These are phyloP conservation scores for Russula sp. DNA, from an alignment of 768 basidiomycete genomes.

Conservation along the genomic window DNA sequence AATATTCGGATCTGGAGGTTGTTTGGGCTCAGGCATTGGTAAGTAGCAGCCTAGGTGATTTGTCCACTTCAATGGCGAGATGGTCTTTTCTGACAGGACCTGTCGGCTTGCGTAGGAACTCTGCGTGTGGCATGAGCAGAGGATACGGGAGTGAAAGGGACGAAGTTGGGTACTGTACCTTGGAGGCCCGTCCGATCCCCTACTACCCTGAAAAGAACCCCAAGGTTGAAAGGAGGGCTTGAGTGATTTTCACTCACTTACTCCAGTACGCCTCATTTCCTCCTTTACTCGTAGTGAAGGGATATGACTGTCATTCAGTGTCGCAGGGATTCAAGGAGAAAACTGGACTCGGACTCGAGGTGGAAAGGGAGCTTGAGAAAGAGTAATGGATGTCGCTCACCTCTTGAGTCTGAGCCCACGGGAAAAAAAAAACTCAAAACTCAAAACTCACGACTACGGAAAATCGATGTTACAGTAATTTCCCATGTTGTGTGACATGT, in stretches of 20 bases:
- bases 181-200: conserved; percentile 69
- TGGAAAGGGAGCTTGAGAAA: no score
- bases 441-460: not conserved
- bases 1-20: conserved; percentile 34
- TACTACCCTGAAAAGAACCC: conserved; percentile 57
- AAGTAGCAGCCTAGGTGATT: conserved; percentile 58
- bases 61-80: conserved; percentile 68
- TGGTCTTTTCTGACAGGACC: conserved; percentile 52
- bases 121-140: conserved; percentile 33
- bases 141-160: not conserved
- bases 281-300: no score
- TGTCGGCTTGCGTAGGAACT: conserved; percentile 65
- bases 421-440: not conserved
- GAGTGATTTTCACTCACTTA: no score
- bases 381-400: no score
- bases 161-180: conserved; percentile 38
- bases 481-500: not conserved
- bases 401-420: not conserved
- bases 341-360: no score
- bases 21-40: conserved; percentile 33
- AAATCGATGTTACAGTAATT: no score
- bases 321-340: no score
- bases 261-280: no score
- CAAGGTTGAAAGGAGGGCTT: no score
- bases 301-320: no score